phyloP scores from a whole-genome alignment of 208 protist species.

The Trypanosoma cruzi region DNA sequence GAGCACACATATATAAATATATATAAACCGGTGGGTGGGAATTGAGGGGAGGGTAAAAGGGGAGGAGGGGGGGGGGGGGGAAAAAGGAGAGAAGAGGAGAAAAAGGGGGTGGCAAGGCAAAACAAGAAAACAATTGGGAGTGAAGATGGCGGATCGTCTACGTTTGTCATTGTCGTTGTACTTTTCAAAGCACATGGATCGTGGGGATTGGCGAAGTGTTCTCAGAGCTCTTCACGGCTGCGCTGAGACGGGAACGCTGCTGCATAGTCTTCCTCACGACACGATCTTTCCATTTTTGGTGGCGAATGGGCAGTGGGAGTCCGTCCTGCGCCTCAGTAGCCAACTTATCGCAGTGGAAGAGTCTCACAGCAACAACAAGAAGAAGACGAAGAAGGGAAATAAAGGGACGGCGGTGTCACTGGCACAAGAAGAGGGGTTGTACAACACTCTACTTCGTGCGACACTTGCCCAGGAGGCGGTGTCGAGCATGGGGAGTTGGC shows the following conservation, averaged over 20 bases:
- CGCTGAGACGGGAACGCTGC: conserved; percentile 19
- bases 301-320: conserved; percentile 40
- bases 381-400: not conserved
- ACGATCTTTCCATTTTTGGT: conserved; percentile 40
- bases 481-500: conserved; percentile 20
- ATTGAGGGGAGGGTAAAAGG: not conserved
- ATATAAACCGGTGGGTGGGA: not conserved
- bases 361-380: not conserved
- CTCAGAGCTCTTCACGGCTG: conserved; percentile 32
- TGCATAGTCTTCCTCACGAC: conserved; percentile 28
- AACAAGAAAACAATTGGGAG: not conserved
- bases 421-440: conserved; percentile 18
- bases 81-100: not conserved
- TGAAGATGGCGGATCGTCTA: conserved; percentile 25
- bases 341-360: conserved; percentile 11
- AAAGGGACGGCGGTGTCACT: not conserved
- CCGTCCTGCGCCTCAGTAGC: conserved; percentile 24
- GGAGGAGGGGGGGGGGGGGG: not conserved
- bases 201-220: conserved; percentile 35
- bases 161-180: conserved; percentile 27
- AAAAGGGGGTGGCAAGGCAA: not conserved
- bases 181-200: conserved; percentile 30
- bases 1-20: no score
- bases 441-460: conserved; percentile 16
- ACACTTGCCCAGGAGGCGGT: conserved; percentile 12